These are phyloP conservation scores for Solanum rostratum DNA, from an alignment of 257 asterid species.

Conservation along the genomic window DNA sequence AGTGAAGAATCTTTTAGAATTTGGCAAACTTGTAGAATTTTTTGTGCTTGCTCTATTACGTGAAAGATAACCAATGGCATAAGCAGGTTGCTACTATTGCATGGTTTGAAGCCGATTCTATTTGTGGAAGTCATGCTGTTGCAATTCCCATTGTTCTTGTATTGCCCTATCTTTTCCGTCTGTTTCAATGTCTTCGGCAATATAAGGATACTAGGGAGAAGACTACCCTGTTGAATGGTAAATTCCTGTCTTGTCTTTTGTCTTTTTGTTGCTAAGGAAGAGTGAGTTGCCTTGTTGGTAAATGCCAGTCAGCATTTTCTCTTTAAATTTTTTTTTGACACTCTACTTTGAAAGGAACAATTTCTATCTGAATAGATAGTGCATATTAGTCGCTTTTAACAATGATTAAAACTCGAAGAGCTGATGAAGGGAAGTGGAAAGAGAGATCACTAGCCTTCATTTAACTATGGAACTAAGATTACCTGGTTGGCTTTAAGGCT, in stretches of 20 bases:
- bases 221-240: constrained; percentile 77
- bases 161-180: constrained; percentile 83
- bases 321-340: not conserved
- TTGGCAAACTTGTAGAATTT: not conserved
- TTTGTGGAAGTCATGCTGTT: constrained; percentile 97
- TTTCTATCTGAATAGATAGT: not conserved
- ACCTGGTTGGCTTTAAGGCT: not conserved
- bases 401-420: not conserved
- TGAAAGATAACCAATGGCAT: constrained; percentile 11
- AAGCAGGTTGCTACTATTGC: constrained; percentile 98
- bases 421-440: not conserved
- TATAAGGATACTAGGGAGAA: constrained; percentile 88
- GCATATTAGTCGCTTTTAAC: not conserved
- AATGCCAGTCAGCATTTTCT: not conserved
- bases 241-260: constrained; percentile 2
- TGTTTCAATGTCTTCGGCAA: constrained; percentile 96
- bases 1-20: not conserved
- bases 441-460: not conserved
- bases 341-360: not conserved
- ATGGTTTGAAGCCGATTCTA: constrained; percentile 99
- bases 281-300: not conserved
- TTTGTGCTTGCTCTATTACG: constrained; percentile 11
- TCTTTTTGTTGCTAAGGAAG: not conserved
- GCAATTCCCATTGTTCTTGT: constrained; percentile 87
- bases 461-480: not conserved